Percentiles rank a stretch among this genome's conserved stretches.
Conservation (phyloP, 257 asterid genomes). For the Verbena officinalis region DNA sequence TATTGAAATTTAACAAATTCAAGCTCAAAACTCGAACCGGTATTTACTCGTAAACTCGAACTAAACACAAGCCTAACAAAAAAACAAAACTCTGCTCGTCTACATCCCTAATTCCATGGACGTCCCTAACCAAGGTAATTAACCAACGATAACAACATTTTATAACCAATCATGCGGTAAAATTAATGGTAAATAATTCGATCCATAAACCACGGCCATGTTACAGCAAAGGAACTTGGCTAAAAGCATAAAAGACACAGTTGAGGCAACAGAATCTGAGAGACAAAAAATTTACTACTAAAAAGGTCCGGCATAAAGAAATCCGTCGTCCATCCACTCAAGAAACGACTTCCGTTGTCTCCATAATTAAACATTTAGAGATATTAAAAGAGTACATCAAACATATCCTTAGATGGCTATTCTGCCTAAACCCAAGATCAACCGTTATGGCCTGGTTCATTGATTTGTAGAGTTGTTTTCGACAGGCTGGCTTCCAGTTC, state of each 20-base stretch:
- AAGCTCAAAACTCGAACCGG: too few species aligned
- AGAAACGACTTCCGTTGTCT: background rate
- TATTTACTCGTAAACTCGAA: too few species aligned
- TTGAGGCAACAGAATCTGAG: background rate
- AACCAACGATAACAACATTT: background rate
- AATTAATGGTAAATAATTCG: background rate
- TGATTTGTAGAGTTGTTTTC: slow-evolving; percentile 58
- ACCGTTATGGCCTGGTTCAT: slow-evolving; percentile 29
- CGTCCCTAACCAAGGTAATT: background rate
- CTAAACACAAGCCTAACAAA: too few species aligned
- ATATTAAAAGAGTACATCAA: slow-evolving; percentile 20
- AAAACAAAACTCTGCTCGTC: too few species aligned
- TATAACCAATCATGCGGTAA: background rate
- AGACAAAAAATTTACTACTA: background rate
- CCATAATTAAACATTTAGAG: slow-evolving; percentile 4
- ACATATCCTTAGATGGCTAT: slow-evolving; percentile 17
- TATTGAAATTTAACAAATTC: too few species aligned
- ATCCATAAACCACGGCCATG: background rate
- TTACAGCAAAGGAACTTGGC: background rate
- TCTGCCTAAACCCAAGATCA: slow-evolving; percentile 5
- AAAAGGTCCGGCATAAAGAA: too few species aligned
- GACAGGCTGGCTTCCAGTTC: slow-evolving; percentile 79
- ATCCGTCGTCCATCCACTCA: slow-evolving; percentile 4
- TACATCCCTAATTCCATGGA: too few species aligned
- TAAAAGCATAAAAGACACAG: background rate